Conservation (phyloP, 352 stramenopile species). For the Plasmopara halstedii region DNA sequence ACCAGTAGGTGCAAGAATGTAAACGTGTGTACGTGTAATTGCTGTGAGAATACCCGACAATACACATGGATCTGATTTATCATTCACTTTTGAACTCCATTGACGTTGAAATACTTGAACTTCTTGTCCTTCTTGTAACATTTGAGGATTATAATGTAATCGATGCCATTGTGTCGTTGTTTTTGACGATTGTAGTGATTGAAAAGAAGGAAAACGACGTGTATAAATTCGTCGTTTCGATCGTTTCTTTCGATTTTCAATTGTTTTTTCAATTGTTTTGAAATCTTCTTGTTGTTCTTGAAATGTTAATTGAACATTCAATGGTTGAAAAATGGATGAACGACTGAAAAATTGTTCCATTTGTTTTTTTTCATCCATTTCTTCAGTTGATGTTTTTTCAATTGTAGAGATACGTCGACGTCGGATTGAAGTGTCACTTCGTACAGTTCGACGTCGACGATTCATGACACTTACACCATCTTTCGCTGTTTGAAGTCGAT, state of each 20-base stretch:
- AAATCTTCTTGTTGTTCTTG: too few species aligned
- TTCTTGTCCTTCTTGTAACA: slow-evolving; percentile 54
- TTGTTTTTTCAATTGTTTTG: too few species aligned
- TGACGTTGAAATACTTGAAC: slow-evolving; percentile 34
- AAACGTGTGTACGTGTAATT: slow-evolving; percentile 35
- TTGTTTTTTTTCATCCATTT: too few species aligned
- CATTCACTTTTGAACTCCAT: neutral
- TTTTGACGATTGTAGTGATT: too few species aligned
- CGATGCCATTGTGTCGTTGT: slow-evolving; percentile 9
- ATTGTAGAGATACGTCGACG: slow-evolving; percentile 10
- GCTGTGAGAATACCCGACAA: slow-evolving; percentile 45
- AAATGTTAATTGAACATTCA: too few species aligned
- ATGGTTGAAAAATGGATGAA: too few species aligned
- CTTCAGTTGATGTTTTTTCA: too few species aligned
- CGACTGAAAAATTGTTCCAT: too few species aligned
- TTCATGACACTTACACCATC: slow-evolving; percentile 63
- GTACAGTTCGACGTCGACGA: slow-evolving; percentile 31
- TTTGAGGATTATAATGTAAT: slow-evolving; percentile 35
- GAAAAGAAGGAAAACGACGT: too few species aligned
- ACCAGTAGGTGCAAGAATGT: slow-evolving; percentile 28
- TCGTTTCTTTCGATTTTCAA: too few species aligned
- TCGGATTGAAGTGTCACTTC: slow-evolving; percentile 8
- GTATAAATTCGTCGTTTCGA: too few species aligned
- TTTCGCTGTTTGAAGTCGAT: slow-evolving; percentile 41
- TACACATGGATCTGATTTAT: slow-evolving; percentile 12